Conservation (phyloP, 495 filamentous ascomycete species). For the Oleoguttula mirabilis region DNA sequence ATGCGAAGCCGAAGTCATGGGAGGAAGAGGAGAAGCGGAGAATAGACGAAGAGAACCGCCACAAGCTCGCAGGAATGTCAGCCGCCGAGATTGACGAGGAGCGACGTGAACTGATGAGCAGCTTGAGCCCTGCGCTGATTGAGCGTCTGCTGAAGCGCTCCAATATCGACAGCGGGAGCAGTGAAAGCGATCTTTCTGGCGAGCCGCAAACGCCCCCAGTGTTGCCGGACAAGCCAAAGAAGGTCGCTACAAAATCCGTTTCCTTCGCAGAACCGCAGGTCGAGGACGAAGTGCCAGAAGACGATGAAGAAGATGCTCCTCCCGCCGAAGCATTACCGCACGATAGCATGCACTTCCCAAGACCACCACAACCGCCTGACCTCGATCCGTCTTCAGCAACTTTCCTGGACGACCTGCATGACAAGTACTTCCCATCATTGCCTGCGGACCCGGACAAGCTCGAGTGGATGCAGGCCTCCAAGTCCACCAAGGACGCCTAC, state of each 20-base stretch:
- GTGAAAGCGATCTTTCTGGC: constrained; percentile 6
- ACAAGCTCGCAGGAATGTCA: constrained; percentile 67
- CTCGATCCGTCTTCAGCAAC: constrained; percentile 72
- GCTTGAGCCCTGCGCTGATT: constrained; percentile 57
- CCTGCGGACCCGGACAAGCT: constrained; percentile 73
- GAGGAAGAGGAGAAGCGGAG: constrained; percentile 47
- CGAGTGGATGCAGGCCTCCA: constrained; percentile 68
- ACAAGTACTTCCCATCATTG: constrained; percentile 83
- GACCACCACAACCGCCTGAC: constrained; percentile 39
- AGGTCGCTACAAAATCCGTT: not conserved
- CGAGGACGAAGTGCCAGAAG: constrained; percentile 4
- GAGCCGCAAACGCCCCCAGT: constrained; percentile 1
- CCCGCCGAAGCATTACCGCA: constrained; percentile 6
- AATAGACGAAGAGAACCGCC: constrained; percentile 74
- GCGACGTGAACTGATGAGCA: constrained; percentile 56
- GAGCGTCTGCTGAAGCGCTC: constrained; percentile 67
- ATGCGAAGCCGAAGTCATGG: constrained; percentile 6
- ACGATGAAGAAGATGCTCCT: constrained; percentile 1
- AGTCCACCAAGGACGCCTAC: constrained; percentile 50
- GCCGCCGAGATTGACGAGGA: constrained; percentile 66
- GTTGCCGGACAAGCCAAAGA: constrained; percentile 8
- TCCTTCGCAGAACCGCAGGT: constrained; percentile 6
- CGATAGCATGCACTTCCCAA: constrained; percentile 21
- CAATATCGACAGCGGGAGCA: constrained; percentile 56
- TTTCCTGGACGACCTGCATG: constrained; percentile 73